Evolutionary conservation across 129 eudicot species (phyloP).

Genomic region (Arctium lappa): DNA sequence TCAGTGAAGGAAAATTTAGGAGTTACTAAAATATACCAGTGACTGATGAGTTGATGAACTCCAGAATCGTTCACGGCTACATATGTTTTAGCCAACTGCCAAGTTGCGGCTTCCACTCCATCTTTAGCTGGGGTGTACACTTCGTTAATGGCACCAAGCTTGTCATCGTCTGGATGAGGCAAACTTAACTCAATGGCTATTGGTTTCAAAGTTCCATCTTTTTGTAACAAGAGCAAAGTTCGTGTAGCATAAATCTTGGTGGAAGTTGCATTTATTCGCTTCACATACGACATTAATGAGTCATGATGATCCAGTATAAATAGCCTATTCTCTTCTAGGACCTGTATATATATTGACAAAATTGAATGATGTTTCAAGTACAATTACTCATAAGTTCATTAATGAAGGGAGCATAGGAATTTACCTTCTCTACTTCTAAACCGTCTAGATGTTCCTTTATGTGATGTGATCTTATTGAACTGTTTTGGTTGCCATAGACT

Average conservation of each 20-base stretch:
- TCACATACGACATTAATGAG: constrained; percentile 60
- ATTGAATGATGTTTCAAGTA: background rate
- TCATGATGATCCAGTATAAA: constrained; percentile 77
- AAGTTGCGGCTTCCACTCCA: constrained; percentile 50
- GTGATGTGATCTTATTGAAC: constrained; percentile 39
- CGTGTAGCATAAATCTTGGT: constrained; percentile 67
- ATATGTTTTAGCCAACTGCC: constrained; percentile 86
- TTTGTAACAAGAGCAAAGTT: constrained; percentile 54
- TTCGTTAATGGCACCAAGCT: constrained; percentile 41
- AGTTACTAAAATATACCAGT: constrained; percentile 46
- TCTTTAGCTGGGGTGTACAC: constrained; percentile 59
- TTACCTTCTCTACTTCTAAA: constrained; percentile 41
- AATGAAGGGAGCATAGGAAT: background rate
- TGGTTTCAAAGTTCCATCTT: constrained; percentile 62
- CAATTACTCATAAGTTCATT: background rate
- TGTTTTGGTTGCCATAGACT: constrained; percentile 46
- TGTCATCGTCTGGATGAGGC: constrained; percentile 55
- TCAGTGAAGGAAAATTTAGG: background rate
- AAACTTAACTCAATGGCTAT: constrained; percentile 65
- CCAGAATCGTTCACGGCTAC: constrained; percentile 80
- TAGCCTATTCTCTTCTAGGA: constrained; percentile 34
- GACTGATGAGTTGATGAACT: constrained; percentile 75
- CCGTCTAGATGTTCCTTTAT: constrained; percentile 36
- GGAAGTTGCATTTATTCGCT: constrained; percentile 49
- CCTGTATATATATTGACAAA: constrained; percentile 29